These are phyloP conservation scores for Nannochloris sp. DNA, from an alignment of 139 green algal genomes.

Conservation along the genomic window DNA sequence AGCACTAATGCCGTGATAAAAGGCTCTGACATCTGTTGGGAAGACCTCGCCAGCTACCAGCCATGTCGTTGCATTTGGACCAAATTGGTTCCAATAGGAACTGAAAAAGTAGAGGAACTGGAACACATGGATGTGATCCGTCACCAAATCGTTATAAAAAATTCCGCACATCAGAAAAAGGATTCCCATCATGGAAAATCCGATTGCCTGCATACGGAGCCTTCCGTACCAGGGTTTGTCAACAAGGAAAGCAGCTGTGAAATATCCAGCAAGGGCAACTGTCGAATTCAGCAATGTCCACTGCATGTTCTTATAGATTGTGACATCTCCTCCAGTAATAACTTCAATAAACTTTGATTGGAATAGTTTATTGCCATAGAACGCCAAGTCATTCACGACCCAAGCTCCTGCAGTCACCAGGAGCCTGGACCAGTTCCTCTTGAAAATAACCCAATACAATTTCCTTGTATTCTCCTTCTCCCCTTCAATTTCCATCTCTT, in stretches of 20 bases:
- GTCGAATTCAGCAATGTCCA: slow-evolving; percentile 65
- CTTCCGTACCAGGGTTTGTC: slow-evolving; percentile 51
- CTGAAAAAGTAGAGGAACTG: slow-evolving; percentile 72
- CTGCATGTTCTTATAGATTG: slow-evolving; percentile 37
- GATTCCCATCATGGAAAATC: slow-evolving; percentile 43
- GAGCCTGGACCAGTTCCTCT: slow-evolving; percentile 25
- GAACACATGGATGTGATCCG: slow-evolving; percentile 27
- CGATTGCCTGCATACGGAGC: slow-evolving; percentile 39
- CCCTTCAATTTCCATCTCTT: slow-evolving; percentile 17
- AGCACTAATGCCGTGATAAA: slow-evolving; percentile 44
- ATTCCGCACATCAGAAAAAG: slow-evolving; percentile 54
- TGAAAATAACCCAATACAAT: slow-evolving; percentile 17
- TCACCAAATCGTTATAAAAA: slow-evolving; percentile 32
- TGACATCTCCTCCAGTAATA: slow-evolving; percentile 20
- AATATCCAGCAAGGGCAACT: slow-evolving; percentile 57
- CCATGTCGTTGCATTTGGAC: slow-evolving; percentile 43
- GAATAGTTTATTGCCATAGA: slow-evolving; percentile 73
- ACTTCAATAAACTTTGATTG: slow-evolving; percentile 49
- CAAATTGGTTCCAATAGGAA: slow-evolving; percentile 70
- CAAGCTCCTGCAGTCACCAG: slow-evolving; percentile 26
- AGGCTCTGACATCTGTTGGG: slow-evolving; percentile 55
- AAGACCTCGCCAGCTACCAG: slow-evolving; percentile 53
- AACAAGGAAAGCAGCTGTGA: slow-evolving; percentile 41
- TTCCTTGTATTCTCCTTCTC: slow-evolving; percentile 3
- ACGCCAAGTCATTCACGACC: slow-evolving; percentile 46